These are phyloP conservation scores for Aspergillus biplanus DNA, from an alignment of 495 filamentous ascomycete species.

Conservation along the genomic window DNA sequence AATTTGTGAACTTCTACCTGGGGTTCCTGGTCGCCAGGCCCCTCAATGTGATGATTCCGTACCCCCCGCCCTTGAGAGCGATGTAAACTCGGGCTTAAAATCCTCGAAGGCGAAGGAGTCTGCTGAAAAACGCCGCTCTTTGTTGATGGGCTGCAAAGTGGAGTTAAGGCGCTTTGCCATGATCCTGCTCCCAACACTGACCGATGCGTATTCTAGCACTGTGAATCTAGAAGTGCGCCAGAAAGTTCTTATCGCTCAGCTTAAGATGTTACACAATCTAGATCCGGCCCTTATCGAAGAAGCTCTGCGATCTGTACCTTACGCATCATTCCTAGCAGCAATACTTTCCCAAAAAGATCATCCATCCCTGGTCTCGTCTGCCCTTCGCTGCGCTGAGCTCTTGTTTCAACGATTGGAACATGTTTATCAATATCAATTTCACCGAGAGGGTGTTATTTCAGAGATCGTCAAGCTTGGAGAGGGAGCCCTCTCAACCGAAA, in stretches of 20 bases:
- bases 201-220: conserved; percentile 96
- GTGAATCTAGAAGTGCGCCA: conserved; percentile 98
- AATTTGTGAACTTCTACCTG: conserved; percentile 91
- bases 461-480: conserved; percentile 82
- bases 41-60: conserved; percentile 55
- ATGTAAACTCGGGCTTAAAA: conserved; percentile 38
- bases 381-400: conserved; percentile 85
- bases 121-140: conserved; percentile 76
- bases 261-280: conserved; percentile 98
- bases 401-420: conserved; percentile 79
- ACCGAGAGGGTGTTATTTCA: conserved; percentile 93
- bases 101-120: conserved; percentile 57
- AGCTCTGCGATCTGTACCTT: conserved; percentile 86
- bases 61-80: conserved; percentile 48
- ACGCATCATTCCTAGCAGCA: conserved; percentile 94
- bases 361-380: conserved; percentile 79
- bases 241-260: conserved; percentile 90
- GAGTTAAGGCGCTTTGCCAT: conserved; percentile 91
- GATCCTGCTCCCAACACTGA: conserved; percentile 94
- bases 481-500: conserved; percentile 46
- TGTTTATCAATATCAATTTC: conserved; percentile 95
- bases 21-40: conserved; percentile 37
- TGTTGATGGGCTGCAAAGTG: conserved; percentile 77
- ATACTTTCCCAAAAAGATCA: conserved; percentile 97
- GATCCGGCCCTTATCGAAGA: conserved; percentile 83